Percentiles rank a stretch among this genome's conserved stretches.
Conservation (phyloP, 805 yeast genomes). For the Wickerhamiella kazuoi region DNA sequence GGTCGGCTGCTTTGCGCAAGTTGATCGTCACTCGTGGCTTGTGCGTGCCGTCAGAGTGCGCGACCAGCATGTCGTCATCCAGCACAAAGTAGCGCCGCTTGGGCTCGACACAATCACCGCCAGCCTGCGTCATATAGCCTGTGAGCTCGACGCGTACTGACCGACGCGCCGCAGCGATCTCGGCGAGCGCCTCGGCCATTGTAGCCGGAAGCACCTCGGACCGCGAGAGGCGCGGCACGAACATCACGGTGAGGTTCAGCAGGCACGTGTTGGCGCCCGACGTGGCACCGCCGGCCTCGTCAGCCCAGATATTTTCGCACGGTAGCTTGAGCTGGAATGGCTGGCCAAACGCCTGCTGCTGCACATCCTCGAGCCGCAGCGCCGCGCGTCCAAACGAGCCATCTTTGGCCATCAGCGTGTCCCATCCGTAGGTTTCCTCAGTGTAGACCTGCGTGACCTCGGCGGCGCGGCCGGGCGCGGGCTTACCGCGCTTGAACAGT, state of each 20-base stretch:
- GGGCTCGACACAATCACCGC: conserved; percentile 71
- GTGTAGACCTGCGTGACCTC: not conserved
- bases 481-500: conserved; percentile 1
- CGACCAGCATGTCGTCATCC: conserved; percentile 53
- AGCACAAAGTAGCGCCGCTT: conserved; percentile 58
- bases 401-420: conserved; percentile 43
- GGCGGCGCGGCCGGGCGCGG: not conserved
- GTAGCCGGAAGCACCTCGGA: conserved; percentile 39
- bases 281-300: not conserved
- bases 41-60: conserved; percentile 52
- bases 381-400: conserved; percentile 62
- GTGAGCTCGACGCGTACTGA: conserved; percentile 23
- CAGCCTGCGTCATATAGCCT: conserved; percentile 73
- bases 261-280: conserved; percentile 25
- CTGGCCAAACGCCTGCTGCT: conserved; percentile 31
- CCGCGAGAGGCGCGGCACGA: conserved; percentile 35
- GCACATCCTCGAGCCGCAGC: conserved; percentile 33
- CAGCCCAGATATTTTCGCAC: not conserved
- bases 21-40: conserved; percentile 64
- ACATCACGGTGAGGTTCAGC: conserved; percentile 38
- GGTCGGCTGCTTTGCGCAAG: conserved; percentile 44
- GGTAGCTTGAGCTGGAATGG: conserved; percentile 23
- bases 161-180: conserved; percentile 15
- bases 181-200: conserved; percentile 28
- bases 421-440: conserved; percentile 24